Evolutionary conservation across 148 eudicot species (phyloP), one percentile per base, ranked within the genome.

Genomic region (Camellia granthamiana): DNA sequence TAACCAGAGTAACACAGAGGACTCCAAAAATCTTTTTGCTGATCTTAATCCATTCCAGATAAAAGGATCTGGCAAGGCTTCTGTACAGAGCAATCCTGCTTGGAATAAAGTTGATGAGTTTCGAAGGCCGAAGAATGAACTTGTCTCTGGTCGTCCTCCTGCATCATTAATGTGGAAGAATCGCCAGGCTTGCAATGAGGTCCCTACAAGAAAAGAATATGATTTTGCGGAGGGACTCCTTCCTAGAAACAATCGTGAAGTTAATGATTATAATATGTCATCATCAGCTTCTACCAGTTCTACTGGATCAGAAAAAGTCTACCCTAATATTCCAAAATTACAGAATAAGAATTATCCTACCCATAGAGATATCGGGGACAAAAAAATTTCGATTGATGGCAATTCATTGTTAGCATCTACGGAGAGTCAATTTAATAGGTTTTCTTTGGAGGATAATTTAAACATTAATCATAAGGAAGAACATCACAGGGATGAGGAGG

Each of bases 11-110:
- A 89, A 70, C 66, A 18, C 79, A 66, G 97, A 92, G 54, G 97
- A 94, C 77, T 85, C 94, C 23, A 91, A 83, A 75, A 89, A 92
- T 81, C 97, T 96, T 75, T 96, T 96, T 84, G 92, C 98, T 43
- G 99, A 96, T 77, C 95, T 96, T 43, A 96, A 96, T 80, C 99
- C 98, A 12, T 96, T 96, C 84, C 91, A 91, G 83, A 78, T 88
- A 64, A 90, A 90, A 83, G 94, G 92, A 47, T 81, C 94, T 82
- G 93, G 93, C 16, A 93, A 86, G 78, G 74, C 83, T 72, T 70
- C 89, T n/a, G 78, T 81, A 74, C 93, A 88, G 85, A 90, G 83
- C 78, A 86, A 88, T 73, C 86, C 86, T 78, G 74, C 80, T 62
- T 85, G 82, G 80, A 83, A 84, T 66, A 90, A 88, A 83, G 84